Evolutionary conservation across 31 red algal species (phyloP), one percentile per base, ranked within the genome.

Genomic region (Odonthalia washingtoniensis): DNA sequence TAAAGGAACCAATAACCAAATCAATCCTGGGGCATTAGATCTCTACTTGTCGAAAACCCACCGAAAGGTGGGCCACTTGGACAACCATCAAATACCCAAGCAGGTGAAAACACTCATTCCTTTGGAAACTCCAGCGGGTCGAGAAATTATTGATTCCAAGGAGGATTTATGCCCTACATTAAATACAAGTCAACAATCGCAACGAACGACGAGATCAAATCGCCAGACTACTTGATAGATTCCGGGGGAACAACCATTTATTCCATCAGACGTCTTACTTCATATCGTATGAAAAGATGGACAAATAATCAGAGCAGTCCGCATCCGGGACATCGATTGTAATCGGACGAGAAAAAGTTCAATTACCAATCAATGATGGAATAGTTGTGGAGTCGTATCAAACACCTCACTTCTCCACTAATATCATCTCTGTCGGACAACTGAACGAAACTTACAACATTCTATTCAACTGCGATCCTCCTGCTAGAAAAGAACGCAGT

Each of bases 181-280:
- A n/a, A n/a, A n/a, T n/a, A n/a, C n/a, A n/a, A n/a, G n/a, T n/a
- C n/a, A n/a, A 61, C 52, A 24, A 24, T 61, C 24, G 52, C 52
- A 61, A 61, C 52, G 24, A 24, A 17, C 14, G 52, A 14, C 14
- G 52, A 26, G 14, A 24, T 35, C 17, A 72, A 24, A 30, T 35
- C 27, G 16, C 32, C 68, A 30, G 31, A 72, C 12, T 14, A 30
- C 16, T 35, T 72, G 28, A 77, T 78, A 35, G 49, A 87, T 0
- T 87, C 46, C 32, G 84, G 84, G 16, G 84, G 69, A n/a, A 73
- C 84, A 2, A 78, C 34, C 45, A 65, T 68, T 87, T 87, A 14
- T 87, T 87, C 39, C 72, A 65, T 0, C 69, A 52, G 40, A 76
- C 37, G 0, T 53, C 28, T 30, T 87, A 46, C 5, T 87, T 87